Evolutionary conservation across 768 basidiomycete genomes (phyloP).

Genomic region (Dioszegia crocea): DNA sequence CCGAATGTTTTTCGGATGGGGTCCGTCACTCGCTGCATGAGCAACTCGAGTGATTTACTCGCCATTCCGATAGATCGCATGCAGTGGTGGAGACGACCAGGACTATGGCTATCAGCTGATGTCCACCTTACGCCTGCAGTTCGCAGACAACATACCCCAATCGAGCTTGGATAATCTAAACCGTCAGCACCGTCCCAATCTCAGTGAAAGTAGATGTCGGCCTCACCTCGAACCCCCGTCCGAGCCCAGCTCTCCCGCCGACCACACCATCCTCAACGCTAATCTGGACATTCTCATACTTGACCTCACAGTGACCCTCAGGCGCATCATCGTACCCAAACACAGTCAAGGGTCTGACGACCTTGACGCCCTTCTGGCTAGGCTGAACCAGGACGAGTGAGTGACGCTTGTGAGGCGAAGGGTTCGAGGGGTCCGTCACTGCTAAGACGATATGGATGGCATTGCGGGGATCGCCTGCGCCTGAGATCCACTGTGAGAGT

Average conservation of each 20-base stretch:
- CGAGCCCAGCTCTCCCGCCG: conserved; percentile 67
- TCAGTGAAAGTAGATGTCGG: no score
- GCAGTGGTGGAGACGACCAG: conserved; percentile 94
- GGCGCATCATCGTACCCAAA: conserved; percentile 94
- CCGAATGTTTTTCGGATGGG: conserved; percentile 88
- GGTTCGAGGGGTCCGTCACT: conserved; percentile 73
- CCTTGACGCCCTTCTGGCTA: conserved; percentile 74
- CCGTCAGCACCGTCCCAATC: not conserved
- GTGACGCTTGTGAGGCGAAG: conserved; percentile 73
- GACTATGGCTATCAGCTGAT: conserved; percentile 55
- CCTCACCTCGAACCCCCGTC: conserved; percentile 84
- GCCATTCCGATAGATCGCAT: conserved; percentile 95
- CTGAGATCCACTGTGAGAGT: conserved; percentile 78
- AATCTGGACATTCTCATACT: conserved; percentile 90
- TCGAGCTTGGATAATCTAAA: conserved; percentile 38
- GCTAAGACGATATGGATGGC: conserved; percentile 86
- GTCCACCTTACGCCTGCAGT: not conserved
- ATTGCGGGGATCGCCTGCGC: conserved; percentile 88
- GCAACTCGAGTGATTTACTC: conserved; percentile 72
- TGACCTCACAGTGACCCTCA: conserved; percentile 92
- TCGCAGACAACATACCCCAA: conserved; percentile 24
- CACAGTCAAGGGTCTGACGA: conserved; percentile 88
- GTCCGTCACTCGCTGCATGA: conserved; percentile 91
- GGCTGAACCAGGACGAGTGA: conserved; percentile 93
- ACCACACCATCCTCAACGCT: conserved; percentile 71